Conservation (phyloP, 106 monocot genomes). For the Hemerocallis citrina region DNA sequence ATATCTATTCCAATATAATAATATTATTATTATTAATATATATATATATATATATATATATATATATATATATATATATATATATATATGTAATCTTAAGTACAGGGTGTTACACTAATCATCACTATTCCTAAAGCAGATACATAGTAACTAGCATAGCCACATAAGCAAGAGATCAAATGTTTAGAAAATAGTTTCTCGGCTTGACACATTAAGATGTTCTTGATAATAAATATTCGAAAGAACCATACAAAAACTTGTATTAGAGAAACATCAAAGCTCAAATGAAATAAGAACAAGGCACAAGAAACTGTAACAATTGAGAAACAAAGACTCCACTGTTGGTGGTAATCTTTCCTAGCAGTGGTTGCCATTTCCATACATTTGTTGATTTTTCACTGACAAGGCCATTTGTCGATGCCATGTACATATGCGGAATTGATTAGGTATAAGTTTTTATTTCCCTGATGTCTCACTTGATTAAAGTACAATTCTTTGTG, state of each 20-base stretch:
- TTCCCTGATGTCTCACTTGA: no score
- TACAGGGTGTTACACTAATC: no score
- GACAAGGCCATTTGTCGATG: slow-evolving; percentile 73
- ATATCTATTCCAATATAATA: no score
- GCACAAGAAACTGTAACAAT: neutral
- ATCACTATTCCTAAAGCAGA: no score
- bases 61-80: no score
- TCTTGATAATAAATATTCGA: neutral
- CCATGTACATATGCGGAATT: slow-evolving; percentile 73
- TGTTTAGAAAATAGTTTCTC: neutral
- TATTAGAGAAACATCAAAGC: neutral
- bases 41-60: no score
- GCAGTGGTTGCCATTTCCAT: neutral
- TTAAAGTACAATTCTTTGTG: no score
- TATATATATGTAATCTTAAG: no score
- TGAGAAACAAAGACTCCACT: neutral
- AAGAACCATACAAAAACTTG: neutral
- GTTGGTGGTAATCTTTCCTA: neutral
- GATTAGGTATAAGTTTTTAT: no score
- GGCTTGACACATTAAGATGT: neutral
- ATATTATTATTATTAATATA: no score
- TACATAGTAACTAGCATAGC: no score
- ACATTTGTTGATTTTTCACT: slow-evolving; percentile 69
- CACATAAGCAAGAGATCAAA: no score
- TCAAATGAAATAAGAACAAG: neutral